Conservation (phyloP, 2,329 filamentous ascomycete species). For the Fusarium sp. region DNA sequence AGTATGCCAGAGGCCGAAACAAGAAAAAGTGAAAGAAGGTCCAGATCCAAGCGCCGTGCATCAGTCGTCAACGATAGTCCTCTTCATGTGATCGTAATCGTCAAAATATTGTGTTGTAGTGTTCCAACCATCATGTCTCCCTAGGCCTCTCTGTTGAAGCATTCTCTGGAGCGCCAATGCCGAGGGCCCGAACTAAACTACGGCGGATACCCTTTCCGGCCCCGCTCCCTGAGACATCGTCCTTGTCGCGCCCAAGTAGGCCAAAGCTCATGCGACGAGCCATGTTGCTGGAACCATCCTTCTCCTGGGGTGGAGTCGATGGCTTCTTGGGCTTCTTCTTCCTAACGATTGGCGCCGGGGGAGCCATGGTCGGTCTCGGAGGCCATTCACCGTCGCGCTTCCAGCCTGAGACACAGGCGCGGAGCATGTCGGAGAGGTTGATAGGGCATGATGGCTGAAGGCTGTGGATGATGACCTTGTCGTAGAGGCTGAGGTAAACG, state of each 20-base stretch:
- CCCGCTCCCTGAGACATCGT: constrained; percentile 43
- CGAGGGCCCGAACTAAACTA: constrained; percentile 60
- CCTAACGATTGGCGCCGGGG: constrained; percentile 50
- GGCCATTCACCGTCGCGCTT: constrained; percentile 96
- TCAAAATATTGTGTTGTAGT: constrained; percentile 23
- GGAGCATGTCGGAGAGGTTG: constrained; percentile 84
- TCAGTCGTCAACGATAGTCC: constrained; percentile 18
- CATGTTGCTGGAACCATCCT: constrained; percentile 45
- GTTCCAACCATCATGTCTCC: constrained; percentile 1
- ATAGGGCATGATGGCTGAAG: constrained; percentile 89
- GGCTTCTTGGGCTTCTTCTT: constrained; percentile 53
- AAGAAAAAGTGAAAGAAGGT: constrained; percentile 10
- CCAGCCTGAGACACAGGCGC: constrained; percentile 88
- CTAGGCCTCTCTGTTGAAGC: constrained; percentile 28
- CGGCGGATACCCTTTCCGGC: constrained; percentile 56
- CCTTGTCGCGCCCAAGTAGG: constrained; percentile 56
- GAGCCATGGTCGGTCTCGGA: constrained; percentile 61
- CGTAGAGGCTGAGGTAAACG: constrained; percentile 86
- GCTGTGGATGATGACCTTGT: constrained; percentile 84
- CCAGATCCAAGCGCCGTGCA: constrained; percentile 32
- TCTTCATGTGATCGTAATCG: constrained; percentile 32
- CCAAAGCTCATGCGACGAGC: constrained; percentile 61
- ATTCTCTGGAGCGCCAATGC: constrained; percentile 48
- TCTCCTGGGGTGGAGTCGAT: constrained; percentile 21
- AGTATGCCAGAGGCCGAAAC: constrained; percentile 3